A percentile compares a stretch with the other conserved stretches of the same genome.
These are phyloP conservation scores for Leucaena leucocephala DNA, from an alignment of 306 rosid genomes.

Conservation along the genomic window DNA sequence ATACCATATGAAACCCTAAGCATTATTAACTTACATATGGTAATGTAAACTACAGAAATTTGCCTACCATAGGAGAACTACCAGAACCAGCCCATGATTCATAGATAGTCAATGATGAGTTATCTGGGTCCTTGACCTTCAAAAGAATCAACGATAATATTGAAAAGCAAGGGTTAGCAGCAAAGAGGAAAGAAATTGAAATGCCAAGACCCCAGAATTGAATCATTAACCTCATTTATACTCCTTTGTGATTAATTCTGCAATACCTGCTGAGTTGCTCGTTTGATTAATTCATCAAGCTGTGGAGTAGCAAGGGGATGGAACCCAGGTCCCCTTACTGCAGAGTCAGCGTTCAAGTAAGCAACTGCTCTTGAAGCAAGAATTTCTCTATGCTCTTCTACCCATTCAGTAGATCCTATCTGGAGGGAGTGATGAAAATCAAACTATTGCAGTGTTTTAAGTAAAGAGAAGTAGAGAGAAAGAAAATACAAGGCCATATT, in stretches of 20 bases:
- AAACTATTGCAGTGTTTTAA: background rate
- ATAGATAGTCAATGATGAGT: background rate
- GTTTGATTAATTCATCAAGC: background rate
- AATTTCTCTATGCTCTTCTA: background rate
- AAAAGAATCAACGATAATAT: background rate
- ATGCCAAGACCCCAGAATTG: background rate
- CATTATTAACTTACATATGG: background rate
- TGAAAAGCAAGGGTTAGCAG: background rate
- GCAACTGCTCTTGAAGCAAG: background rate
- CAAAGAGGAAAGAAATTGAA: background rate
- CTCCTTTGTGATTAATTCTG: background rate
- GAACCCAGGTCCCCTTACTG: background rate
- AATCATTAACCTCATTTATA: background rate
- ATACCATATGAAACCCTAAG: background rate
- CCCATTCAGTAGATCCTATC: background rate
- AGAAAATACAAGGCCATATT: background rate
- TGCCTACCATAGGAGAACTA: background rate
- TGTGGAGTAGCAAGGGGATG: background rate
- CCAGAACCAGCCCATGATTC: background rate
- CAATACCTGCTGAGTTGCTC: background rate
- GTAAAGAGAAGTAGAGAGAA: background rate
- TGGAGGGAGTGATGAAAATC: background rate
- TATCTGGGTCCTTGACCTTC: background rate
- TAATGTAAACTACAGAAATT: background rate
- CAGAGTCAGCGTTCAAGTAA: background rate